Base-by-base conservation (phyloP, 2,329 filamentous ascomycete genomes). In the Knufia fluminis region DNA sequence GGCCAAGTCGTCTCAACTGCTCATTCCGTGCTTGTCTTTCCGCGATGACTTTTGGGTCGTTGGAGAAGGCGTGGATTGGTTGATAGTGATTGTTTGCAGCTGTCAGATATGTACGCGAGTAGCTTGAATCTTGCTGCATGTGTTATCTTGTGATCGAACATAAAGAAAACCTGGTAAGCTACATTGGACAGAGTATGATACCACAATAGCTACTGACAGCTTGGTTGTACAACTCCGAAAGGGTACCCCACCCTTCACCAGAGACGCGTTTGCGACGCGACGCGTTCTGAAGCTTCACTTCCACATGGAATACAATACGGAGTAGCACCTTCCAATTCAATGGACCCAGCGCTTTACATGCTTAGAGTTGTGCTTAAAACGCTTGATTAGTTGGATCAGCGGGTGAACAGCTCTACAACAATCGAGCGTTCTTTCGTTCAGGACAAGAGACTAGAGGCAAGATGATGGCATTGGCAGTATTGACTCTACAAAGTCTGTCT, bases 401-500 rank as follows among this genome's bases (percentile, higher is more conserved):
- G n/a, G n/a, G n/a, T n/a, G n/a, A n/a, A n/a, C n/a, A n/a, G n/a
- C n/a, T n/a, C n/a, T n/a, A n/a, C n/a, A n/a, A n/a, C n/a, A n/a
- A n/a, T n/a, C n/a, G n/a, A n/a, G n/a, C n/a, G n/a, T n/a, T n/a
- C n/a, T n/a, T n/a, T n/a, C n/a, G n/a, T n/a, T n/a, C n/a, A n/a
- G n/a, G n/a, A n/a, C n/a, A n/a, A n/a, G 9, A 22, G 9, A 9
- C 6, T 22, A 12, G 9, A 42, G 17, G 6, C 14, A 16, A n/a
- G 4, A 7, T 20, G 14, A 38, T 38, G 7, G 16, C 17, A 22
- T 42, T 7, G 3, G 4, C n/a, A 19, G 4, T 16, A 31, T 4
- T n/a, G 17, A 7, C 28, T 23, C 19, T 44, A 48, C 28, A 46
- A 51, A 3, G 59, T 68, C 55, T 69, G 68, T 32, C 67, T 60